These are phyloP conservation scores for Phytophthora multivora DNA, from an alignment of 352 stramenopile species.

Conservation along the genomic window DNA sequence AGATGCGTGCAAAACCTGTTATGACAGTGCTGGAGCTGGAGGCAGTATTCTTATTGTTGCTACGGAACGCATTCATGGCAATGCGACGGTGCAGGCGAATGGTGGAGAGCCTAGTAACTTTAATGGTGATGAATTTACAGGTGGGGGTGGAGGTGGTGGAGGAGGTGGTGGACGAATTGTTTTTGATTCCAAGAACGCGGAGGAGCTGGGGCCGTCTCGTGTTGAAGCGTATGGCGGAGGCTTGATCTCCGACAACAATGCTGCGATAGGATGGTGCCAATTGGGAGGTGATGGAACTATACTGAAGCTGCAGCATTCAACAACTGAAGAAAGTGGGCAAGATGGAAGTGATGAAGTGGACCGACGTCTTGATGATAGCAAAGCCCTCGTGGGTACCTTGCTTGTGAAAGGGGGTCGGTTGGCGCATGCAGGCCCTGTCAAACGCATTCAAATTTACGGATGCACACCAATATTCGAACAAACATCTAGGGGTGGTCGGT, in stretches of 20 bases:
- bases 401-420: slow-evolving; percentile 63
- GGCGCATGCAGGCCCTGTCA: slow-evolving; percentile 54
- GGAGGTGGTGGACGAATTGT: slow-evolving; percentile 61
- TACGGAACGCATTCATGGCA: slow-evolving; percentile 45
- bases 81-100: slow-evolving; percentile 51
- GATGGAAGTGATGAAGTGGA: slow-evolving; percentile 11
- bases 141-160: slow-evolving; percentile 59
- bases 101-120: slow-evolving; percentile 55
- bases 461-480: slow-evolving; percentile 76
- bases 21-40: slow-evolving; percentile 60
- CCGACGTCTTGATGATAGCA: neutral
- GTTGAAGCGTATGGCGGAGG: slow-evolving; percentile 64
- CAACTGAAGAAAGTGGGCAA: slow-evolving; percentile 12
- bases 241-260: slow-evolving; percentile 29
- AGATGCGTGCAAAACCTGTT: slow-evolving; percentile 49
- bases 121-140: slow-evolving; percentile 29
- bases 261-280: slow-evolving; percentile 73
- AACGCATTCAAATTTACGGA: slow-evolving; percentile 73
- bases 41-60: slow-evolving; percentile 55
- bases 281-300: slow-evolving; percentile 81
- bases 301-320: slow-evolving; percentile 54
- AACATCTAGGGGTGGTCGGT: slow-evolving; percentile 49
- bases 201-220: slow-evolving; percentile 43
- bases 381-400: slow-evolving; percentile 42
- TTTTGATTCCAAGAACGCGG: slow-evolving; percentile 44